These are phyloP conservation scores for Nigrograna mackinnonii DNA, from an alignment of 2,329 filamentous ascomycete species.

Conservation along the genomic window DNA sequence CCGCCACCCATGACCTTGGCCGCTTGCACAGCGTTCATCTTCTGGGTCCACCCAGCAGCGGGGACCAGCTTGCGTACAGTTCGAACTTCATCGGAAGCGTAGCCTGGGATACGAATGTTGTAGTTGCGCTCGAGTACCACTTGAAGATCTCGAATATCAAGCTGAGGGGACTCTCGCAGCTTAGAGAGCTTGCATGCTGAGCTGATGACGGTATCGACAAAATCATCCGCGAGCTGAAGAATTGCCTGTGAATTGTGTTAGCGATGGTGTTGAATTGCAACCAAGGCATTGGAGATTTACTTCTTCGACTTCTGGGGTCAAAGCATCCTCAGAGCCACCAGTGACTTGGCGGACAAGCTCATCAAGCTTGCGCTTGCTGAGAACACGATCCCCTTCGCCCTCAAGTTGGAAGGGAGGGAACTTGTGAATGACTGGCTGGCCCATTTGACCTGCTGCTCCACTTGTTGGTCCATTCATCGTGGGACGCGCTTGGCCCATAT, in stretches of 20 bases:
- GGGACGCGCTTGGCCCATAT: conserved; percentile 74
- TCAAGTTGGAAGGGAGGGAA: conserved; percentile 85
- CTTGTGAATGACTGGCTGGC: conserved; percentile 82
- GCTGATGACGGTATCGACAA: conserved; percentile 88
- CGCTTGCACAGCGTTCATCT: conserved; percentile 95
- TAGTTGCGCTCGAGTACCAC: conserved; percentile 65
- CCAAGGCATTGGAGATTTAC: conserved; percentile 53
- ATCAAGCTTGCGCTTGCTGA: conserved; percentile 98
- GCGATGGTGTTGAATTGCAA: conserved; percentile 4
- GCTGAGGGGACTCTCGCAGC: conserved; percentile 83
- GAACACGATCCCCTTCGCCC: conserved; percentile 85
- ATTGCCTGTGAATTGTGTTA: conserved; percentile 65
- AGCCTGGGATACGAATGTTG: conserved; percentile 83
- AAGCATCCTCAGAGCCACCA: conserved; percentile 75
- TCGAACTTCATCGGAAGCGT: conserved; percentile 89
- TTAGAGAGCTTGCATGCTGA: conserved; percentile 90
- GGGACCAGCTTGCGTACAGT: conserved; percentile 94
- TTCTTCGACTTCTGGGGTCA: conserved; percentile 95
- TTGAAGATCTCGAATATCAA: conserved; percentile 75
- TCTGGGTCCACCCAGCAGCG: conserved; percentile 85
- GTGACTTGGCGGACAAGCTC: conserved; percentile 94
- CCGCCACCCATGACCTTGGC: conserved; percentile 70
- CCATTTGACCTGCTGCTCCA: conserved; percentile 79
- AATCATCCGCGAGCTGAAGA: conserved; percentile 87
- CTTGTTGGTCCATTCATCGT: conserved; percentile 79